Conservation (phyloP, 1,139 yeast genomes). For the Blastobotrys serpentis region DNA sequence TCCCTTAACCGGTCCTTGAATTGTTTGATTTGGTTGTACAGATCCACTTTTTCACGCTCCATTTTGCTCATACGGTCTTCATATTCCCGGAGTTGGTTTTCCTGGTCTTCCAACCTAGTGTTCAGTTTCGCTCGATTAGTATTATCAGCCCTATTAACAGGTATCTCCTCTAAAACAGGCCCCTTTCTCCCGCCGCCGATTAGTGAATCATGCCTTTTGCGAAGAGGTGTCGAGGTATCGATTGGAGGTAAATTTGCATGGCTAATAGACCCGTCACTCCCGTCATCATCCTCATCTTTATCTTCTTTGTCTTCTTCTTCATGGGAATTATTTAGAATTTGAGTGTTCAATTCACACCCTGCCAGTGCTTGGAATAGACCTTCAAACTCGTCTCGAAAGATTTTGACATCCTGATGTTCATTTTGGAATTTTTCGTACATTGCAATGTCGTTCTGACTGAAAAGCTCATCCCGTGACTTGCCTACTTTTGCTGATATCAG, state of each 20-base stretch:
- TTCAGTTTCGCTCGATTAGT: neutral
- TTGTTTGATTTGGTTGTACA: constrained; percentile 15
- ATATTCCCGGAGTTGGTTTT: constrained; percentile 20
- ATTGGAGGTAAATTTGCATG: constrained; percentile 2
- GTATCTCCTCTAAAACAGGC: constrained; percentile 2
- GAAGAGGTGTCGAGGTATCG: constrained; percentile 12
- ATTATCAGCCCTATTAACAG: neutral
- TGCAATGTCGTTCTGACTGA: constrained; percentile 8
- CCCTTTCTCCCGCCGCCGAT: neutral
- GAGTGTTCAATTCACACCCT: constrained; percentile 14
- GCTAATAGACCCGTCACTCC: constrained; percentile 1
- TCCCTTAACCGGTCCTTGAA: constrained; percentile 19
- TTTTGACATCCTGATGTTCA: constrained; percentile 3
- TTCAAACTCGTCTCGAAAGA: constrained; percentile 15
- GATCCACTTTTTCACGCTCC: constrained; percentile 16
- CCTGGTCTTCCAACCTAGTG: constrained; percentile 16
- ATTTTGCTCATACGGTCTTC: constrained; percentile 20
- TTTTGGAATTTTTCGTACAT: constrained; percentile 3
- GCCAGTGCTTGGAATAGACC: constrained; percentile 13
- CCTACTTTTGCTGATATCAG: constrained; percentile 13
- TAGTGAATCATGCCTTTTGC: neutral
- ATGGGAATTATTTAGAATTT: constrained; percentile 5
- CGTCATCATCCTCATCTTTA: neutral
- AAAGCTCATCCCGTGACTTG: constrained; percentile 7
- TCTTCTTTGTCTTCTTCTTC: too few species aligned